Evolutionary conservation across 768 basidiomycete species (phyloP).

Genomic region (Candolleomyces aberdarensis): DNA sequence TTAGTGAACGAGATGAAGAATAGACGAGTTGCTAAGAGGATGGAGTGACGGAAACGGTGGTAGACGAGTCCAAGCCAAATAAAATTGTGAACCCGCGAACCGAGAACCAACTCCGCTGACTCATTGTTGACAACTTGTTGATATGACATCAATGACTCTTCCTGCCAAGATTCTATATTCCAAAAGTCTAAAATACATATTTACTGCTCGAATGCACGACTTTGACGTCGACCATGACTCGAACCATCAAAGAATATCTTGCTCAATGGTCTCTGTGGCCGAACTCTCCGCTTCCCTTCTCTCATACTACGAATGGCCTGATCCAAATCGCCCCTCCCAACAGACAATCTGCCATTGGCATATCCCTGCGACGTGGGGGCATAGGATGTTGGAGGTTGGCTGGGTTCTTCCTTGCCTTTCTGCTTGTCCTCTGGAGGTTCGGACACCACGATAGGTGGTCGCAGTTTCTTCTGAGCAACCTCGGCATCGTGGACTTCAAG

Average conservation of each 20-base stretch:
- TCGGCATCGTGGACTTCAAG: slow-evolving; percentile 59
- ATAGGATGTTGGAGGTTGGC: slow-evolving; percentile 28
- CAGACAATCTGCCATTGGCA: slow-evolving; percentile 45
- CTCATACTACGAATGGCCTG: slow-evolving; percentile 81
- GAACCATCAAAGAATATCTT: slow-evolving; percentile 75
- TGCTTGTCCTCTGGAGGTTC: slow-evolving; percentile 33
- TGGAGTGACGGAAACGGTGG: background rate
- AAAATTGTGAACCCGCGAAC: slow-evolving; percentile 4
- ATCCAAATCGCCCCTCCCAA: slow-evolving; percentile 80
- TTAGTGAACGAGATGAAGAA: background rate
- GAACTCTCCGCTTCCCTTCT: slow-evolving; percentile 54
- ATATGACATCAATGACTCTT: background rate
- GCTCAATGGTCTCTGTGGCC: slow-evolving; percentile 57
- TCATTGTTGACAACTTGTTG: background rate
- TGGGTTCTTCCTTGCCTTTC: slow-evolving; percentile 15
- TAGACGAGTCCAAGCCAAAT: slow-evolving; percentile 1
- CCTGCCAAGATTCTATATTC: background rate
- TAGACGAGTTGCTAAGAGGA: background rate
- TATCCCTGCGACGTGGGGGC: slow-evolving; percentile 35
- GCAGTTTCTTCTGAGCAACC: slow-evolving; percentile 25
- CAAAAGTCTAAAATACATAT: background rate
- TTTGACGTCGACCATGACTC: slow-evolving; percentile 24
- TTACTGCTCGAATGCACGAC: slow-evolving; percentile 28
- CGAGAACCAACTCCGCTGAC: background rate
- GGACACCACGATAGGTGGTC: slow-evolving; percentile 19